Conservation (phyloP, 2,329 filamentous ascomycete species). For the Fusarium euwallaceae region DNA sequence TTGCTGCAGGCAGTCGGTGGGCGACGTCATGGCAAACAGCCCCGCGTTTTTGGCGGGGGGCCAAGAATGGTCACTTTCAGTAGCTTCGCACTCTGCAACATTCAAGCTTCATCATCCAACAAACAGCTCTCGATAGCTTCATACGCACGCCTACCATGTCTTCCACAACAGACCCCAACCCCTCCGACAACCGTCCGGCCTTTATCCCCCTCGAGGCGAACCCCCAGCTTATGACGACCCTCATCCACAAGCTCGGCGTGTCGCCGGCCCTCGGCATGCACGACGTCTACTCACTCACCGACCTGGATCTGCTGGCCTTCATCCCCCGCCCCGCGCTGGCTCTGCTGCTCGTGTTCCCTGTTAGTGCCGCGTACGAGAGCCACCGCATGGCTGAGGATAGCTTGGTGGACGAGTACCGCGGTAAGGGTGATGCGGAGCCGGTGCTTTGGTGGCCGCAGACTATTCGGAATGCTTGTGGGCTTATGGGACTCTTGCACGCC, state of each 20-base stretch:
- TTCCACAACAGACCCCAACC: slow-evolving; percentile 55
- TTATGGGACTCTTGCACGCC: slow-evolving; percentile 90
- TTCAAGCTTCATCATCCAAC: neutral
- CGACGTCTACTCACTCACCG: slow-evolving; percentile 92
- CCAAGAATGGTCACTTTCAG: neutral
- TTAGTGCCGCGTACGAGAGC: slow-evolving; percentile 82
- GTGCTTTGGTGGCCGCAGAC: slow-evolving; percentile 97
- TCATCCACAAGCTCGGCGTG: slow-evolving; percentile 87
- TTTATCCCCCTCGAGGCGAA: slow-evolving; percentile 79
- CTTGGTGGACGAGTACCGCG: slow-evolving; percentile 72
- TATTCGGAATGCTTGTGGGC: slow-evolving; percentile 91
- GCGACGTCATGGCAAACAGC: slow-evolving; percentile 31
- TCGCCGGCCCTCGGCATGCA: slow-evolving; percentile 82
- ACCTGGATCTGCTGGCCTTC: slow-evolving; percentile 86
- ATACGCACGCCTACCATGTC: slow-evolving; percentile 46
- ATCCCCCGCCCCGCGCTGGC: slow-evolving; percentile 90
- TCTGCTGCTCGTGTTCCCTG: slow-evolving; percentile 91
- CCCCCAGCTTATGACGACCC: slow-evolving; percentile 86
- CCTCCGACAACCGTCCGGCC: slow-evolving; percentile 55
- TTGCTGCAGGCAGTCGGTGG: neutral
- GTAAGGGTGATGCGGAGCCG: slow-evolving; percentile 76
- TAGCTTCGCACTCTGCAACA: neutral
- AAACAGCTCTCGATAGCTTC: neutral
- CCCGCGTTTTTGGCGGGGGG: slow-evolving; percentile 37
- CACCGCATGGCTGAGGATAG: slow-evolving; percentile 81